Conservation (phyloP, 495 filamentous ascomycete genomes). For the Pseudomonodictys pantanalensis region DNA sequence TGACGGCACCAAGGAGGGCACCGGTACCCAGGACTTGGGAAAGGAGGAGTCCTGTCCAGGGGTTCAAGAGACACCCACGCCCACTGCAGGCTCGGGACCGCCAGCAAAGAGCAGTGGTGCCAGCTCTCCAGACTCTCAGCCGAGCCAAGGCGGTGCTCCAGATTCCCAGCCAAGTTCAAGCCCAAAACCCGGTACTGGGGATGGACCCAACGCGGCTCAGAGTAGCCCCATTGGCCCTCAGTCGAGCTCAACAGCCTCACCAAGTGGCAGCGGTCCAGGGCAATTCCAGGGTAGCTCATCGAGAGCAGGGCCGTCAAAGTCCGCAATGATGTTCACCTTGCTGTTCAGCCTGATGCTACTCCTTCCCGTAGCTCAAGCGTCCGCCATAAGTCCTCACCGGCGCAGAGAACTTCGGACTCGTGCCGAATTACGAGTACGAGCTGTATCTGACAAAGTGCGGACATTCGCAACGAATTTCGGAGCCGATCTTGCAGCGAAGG, state of each 20-base stretch:
- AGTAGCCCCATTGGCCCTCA: neutral
- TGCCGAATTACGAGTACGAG: slow-evolving; percentile 13
- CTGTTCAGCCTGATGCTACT: slow-evolving; percentile 16
- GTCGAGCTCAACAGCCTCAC: neutral
- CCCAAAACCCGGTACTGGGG: neutral
- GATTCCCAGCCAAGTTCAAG: slow-evolving; percentile 6
- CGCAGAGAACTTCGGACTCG: slow-evolving; percentile 8
- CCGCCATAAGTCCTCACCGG: neutral
- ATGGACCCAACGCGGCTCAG: too few species aligned
- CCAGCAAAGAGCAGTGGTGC: neutral
- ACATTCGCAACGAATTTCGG: slow-evolving; percentile 15
- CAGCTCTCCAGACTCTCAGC: neutral
- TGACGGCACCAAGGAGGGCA: slow-evolving; percentile 22
- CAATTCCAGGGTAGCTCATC: slow-evolving; percentile 7
- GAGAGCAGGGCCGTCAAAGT: neutral
- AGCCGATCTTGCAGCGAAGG: slow-evolving; percentile 8
- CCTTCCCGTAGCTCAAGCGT: slow-evolving; percentile 6
- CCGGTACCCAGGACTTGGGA: neutral
- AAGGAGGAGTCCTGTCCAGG: neutral
- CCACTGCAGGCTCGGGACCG: neutral
- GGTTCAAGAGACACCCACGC: slow-evolving; percentile 1
- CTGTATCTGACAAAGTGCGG: slow-evolving; percentile 19
- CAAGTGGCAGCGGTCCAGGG: neutral
- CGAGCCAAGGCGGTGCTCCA: neutral
- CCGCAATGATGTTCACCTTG: slow-evolving; percentile 2